Percentiles rank a stretch among this genome's conserved stretches.
phyloP scores from a whole-genome alignment of 805 yeast genomes.

The Tetrapisispora nanseiensis region DNA sequence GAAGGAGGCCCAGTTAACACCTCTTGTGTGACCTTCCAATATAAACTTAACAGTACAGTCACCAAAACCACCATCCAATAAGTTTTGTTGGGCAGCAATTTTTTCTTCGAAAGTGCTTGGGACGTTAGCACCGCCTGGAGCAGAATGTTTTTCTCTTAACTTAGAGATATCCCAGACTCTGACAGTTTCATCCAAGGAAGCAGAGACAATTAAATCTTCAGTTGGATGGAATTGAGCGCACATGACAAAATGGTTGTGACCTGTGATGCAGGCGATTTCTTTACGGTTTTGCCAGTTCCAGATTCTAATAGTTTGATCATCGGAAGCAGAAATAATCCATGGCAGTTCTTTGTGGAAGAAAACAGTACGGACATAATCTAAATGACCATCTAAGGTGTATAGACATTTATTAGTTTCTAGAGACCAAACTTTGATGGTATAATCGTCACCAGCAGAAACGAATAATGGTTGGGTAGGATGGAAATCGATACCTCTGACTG shows the following conservation, averaged over 20 bases:
- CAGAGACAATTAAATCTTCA: constrained; percentile 89
- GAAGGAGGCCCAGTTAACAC: constrained; percentile 97
- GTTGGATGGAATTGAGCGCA: constrained; percentile 95
- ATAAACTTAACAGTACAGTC: constrained; percentile 94
- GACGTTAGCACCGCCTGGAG: constrained; percentile 39
- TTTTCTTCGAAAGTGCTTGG: constrained; percentile 35
- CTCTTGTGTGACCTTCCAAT: constrained; percentile 95
- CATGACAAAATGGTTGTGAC: constrained; percentile 97
- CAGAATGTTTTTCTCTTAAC: constrained; percentile 88
- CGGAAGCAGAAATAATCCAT: constrained; percentile 93
- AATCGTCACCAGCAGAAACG: constrained; percentile 96
- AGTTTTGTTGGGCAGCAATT: constrained; percentile 44
- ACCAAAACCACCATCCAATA: constrained; percentile 90
- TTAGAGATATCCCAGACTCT: constrained; percentile 98
- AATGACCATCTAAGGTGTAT: constrained; percentile 85
- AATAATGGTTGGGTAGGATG: constrained; percentile 97
- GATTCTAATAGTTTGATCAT: constrained; percentile 95
- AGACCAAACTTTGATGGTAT: constrained; percentile 93
- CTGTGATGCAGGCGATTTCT: constrained; percentile 93
- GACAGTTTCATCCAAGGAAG: constrained; percentile 96
- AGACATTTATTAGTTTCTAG: constrained; percentile 82
- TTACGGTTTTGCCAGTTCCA: constrained; percentile 99
- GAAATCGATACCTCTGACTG: constrained; percentile 89
- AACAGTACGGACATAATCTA: constrained; percentile 91
- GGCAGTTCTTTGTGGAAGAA: constrained; percentile 93